phyloP scores from a whole-genome alignment of 306 rosid genomes.

The Mimosa pudica region DNA sequence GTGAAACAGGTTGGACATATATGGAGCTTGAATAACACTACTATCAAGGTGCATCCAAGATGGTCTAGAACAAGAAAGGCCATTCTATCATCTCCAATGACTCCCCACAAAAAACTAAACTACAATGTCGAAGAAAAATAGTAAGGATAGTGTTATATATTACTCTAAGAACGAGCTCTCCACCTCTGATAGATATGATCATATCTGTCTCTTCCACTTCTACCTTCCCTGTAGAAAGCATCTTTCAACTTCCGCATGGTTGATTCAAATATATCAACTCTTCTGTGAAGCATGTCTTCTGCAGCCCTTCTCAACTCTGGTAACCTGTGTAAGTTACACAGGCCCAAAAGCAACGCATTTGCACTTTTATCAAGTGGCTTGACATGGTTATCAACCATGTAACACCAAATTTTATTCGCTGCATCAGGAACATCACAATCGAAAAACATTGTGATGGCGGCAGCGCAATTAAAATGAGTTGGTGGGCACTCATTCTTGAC shows the following conservation, averaged over 20 bases:
- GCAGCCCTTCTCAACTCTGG: constrained; percentile 52
- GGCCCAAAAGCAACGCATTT: constrained; percentile 66
- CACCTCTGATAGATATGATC: constrained; percentile 60
- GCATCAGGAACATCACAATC: constrained; percentile 69
- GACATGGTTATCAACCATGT: constrained; percentile 53
- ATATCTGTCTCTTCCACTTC: constrained; percentile 56
- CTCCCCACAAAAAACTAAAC: neutral
- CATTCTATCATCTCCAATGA: neutral
- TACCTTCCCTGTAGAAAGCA: constrained; percentile 55
- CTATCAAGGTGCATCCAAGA: constrained; percentile 21
- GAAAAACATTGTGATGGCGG: constrained; percentile 62
- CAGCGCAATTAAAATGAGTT: constrained; percentile 47
- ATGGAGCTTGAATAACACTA: constrained; percentile 20
- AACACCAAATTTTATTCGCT: constrained; percentile 64
- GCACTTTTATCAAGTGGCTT: constrained; percentile 60
- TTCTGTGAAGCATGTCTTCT: constrained; percentile 57
- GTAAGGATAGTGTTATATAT: constrained; percentile 8
- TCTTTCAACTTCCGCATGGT: constrained; percentile 60
- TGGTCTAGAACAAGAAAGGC: constrained; percentile 29
- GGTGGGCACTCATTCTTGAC: constrained; percentile 69
- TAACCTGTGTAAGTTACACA: constrained; percentile 53
- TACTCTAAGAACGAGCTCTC: constrained; percentile 42
- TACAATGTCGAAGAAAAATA: neutral
- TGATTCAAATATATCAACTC: constrained; percentile 51
- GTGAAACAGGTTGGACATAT: constrained; percentile 23